These are phyloP conservation scores for Pseudodiploospora longispora DNA, from an alignment of 2,329 filamentous ascomycete genomes.

Conservation along the genomic window DNA sequence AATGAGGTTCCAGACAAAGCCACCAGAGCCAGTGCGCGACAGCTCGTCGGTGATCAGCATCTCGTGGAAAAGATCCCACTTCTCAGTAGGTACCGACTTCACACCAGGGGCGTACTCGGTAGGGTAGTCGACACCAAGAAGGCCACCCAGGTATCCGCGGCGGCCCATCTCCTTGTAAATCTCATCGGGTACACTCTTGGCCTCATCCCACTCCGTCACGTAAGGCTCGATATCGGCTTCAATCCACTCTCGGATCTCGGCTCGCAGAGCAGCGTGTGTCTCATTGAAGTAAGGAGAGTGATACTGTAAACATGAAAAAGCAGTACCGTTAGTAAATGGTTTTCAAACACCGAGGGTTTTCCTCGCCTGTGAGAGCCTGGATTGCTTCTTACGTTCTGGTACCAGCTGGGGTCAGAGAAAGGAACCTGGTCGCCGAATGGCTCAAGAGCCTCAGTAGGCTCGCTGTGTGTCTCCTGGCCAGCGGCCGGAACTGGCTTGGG, in stretches of 20 bases:
- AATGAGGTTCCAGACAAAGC: constrained; percentile 93
- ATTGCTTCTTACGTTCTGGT: constrained; percentile 65
- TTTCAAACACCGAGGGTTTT: no score
- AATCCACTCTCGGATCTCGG: constrained; percentile 88
- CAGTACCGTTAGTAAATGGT: no score
- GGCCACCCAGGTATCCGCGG: constrained; percentile 84
- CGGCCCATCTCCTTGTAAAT: constrained; percentile 96
- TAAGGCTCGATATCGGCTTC: constrained; percentile 82
- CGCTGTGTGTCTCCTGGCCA: constrained; percentile 36
- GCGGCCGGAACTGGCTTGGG: constrained; percentile 22
- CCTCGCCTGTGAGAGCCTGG: no score
- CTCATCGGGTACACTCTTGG: constrained; percentile 74
- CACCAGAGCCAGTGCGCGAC: constrained; percentile 78
- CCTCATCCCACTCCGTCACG: constrained; percentile 95
- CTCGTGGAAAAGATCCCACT: constrained; percentile 99
- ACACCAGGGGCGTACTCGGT: constrained; percentile 65
- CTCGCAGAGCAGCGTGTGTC: constrained; percentile 81
- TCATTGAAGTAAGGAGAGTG: constrained; percentile 97
- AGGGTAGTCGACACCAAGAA: constrained; percentile 79
- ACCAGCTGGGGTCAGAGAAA: constrained; percentile 90
- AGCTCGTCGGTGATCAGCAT: constrained; percentile 92
- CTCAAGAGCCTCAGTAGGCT: constrained; percentile 66
- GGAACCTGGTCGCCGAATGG: constrained; percentile 80
- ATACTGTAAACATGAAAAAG: constrained; percentile 47
- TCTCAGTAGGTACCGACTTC: constrained; percentile 71